phyloP scores from a whole-genome alignment of 2,329 filamentous ascomycete genomes.

The Aspergillus bombycis region DNA sequence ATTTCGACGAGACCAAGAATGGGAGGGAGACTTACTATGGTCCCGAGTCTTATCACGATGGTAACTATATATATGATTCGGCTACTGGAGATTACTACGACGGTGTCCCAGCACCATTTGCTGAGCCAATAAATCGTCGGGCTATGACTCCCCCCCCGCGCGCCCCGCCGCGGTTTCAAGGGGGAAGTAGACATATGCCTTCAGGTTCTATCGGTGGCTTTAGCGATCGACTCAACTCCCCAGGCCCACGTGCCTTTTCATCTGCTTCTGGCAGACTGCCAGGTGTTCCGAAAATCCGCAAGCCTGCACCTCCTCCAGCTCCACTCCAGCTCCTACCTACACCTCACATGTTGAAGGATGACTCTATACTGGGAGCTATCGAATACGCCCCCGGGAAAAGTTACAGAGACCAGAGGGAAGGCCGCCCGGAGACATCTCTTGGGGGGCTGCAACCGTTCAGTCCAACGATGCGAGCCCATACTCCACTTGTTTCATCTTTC shows the following conservation, averaged over 20 bases:
- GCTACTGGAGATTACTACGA: slow-evolving; percentile 36
- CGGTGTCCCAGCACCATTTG: slow-evolving; percentile 62
- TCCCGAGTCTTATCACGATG: slow-evolving; percentile 68
- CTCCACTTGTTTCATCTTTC: slow-evolving; percentile 80
- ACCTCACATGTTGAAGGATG: slow-evolving; percentile 80
- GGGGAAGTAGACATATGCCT: slow-evolving; percentile 49
- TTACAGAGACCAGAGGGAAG: slow-evolving; percentile 69
- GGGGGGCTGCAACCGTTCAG: slow-evolving; percentile 69
- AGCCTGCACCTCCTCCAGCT: slow-evolving; percentile 70
- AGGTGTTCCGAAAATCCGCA: slow-evolving; percentile 52
- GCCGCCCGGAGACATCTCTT: slow-evolving; percentile 64
- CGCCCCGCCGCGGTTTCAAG: slow-evolving; percentile 61
- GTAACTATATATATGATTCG: slow-evolving; percentile 60
- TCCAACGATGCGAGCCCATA: slow-evolving; percentile 71
- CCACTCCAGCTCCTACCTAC: slow-evolving; percentile 78
- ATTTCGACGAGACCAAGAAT: slow-evolving; percentile 83
- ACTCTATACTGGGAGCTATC: slow-evolving; percentile 70
- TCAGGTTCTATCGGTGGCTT: slow-evolving; percentile 47
- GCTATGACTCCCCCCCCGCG: slow-evolving; percentile 94
- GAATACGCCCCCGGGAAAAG: slow-evolving; percentile 84
- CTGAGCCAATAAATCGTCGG: slow-evolving; percentile 81
- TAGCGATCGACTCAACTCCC: slow-evolving; percentile 27
- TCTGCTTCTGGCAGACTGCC: slow-evolving; percentile 59
- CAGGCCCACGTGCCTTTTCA: slow-evolving; percentile 64
- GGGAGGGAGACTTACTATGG: slow-evolving; percentile 65